Base-by-base conservation (phyloP, 805 yeast genomes). In the Jamesozyma jinghongensis region DNA sequence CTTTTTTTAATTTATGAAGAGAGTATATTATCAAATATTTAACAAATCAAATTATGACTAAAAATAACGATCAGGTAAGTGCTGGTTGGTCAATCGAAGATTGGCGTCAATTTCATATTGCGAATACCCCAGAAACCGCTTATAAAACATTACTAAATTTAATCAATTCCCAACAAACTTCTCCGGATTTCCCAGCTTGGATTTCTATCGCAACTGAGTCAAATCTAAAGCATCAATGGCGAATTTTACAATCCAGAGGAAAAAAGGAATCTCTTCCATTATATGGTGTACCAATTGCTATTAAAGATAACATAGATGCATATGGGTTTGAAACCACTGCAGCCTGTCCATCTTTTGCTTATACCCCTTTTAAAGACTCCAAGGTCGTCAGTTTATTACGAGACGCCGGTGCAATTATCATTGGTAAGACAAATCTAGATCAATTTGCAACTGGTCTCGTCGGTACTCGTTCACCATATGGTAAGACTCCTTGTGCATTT, bases 391-490 rank as follows among this genome's bases (percentile, higher is more conserved):
- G 66, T 8, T 63, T 79, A n/a, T 69, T 92, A 52, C 76, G 85
- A 61, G 73, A 70, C n/a, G 82, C 85, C 29, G 98, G 98, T 57
- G 97, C 97, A 35, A 84, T 90, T 42, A 74, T 90, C 32, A 69
- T 90, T 36, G 97, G 97, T 44, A 90, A 90, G 62, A 92, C 97
- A 40, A 90, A 90, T 62, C 69, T 90, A 61, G 98, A 90, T 61
- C 98, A 90, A 63, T 90, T 90, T 65, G 97, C 97, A 11, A 92
- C 98, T 2, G 98, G 98, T 30, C 71, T 90, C 43, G 97, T 90
- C 2, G 98, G 98, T 34, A 80, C 86, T 26, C 74, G 98, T 56
- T 84, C 95, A 5, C 97, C 98, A 1, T 90, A 90, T 58, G 98
- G 98, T 11, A 74, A 79, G 51, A 83, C 95, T 4, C 78, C 86